phyloP scores from a whole-genome alignment of 2,329 filamentous ascomycete genomes.

The Colletotrichum sp. region DNA sequence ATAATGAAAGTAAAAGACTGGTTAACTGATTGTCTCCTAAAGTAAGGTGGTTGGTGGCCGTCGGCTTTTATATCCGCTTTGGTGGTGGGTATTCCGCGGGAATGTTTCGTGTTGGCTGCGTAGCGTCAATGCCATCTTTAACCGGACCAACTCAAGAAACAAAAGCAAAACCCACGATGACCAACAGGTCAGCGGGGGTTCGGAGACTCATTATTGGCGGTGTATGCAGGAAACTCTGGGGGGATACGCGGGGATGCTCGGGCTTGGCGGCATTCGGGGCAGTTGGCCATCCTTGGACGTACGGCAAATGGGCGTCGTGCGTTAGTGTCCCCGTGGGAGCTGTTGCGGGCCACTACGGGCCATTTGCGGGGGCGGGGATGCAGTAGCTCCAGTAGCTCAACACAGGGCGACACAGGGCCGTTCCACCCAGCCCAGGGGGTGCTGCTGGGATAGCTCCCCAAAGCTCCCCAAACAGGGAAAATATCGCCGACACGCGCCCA shows the following conservation, averaged over 20 bases:
- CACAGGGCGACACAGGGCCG: not conserved
- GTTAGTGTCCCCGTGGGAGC: not conserved
- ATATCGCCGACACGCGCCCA: constrained; percentile 12
- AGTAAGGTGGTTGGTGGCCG: not conserved
- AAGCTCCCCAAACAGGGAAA: constrained; percentile 11
- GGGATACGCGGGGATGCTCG: not conserved
- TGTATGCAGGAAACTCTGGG: not conserved
- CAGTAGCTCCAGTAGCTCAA: constrained; percentile 5
- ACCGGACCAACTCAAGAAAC: not conserved
- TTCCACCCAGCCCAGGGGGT: not conserved
- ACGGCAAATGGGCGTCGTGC: not conserved
- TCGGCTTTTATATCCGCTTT: not conserved
- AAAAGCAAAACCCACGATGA: not conserved
- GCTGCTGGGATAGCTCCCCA: constrained; percentile 2
- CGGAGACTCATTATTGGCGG: not conserved
- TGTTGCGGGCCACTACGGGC: not conserved
- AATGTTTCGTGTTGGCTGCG: not conserved
- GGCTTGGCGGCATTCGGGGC: not conserved
- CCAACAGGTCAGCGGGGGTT: not conserved
- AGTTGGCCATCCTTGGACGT: constrained; percentile 11
- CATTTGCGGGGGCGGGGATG: constrained; percentile 6
- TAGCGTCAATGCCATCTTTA: not conserved
- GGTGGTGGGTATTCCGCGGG: not conserved
- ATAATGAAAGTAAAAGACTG: not conserved
- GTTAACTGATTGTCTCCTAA: not conserved